These are phyloP conservation scores for Rhizopogon rudus DNA, from an alignment of 768 basidiomycete genomes.

Conservation along the genomic window DNA sequence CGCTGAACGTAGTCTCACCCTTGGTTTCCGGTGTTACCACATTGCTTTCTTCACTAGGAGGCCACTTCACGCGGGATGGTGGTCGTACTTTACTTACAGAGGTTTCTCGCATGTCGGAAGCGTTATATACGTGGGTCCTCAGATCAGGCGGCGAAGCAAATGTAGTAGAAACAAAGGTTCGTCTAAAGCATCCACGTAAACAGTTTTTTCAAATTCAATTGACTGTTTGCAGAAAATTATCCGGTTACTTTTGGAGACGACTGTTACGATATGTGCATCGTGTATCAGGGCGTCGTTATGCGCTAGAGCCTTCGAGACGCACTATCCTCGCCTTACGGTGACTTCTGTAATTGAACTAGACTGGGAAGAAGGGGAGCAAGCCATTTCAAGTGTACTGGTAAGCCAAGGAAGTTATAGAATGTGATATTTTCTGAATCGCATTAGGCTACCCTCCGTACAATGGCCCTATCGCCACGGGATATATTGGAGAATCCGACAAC, in stretches of 20 bases:
- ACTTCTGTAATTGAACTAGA: slow-evolving; percentile 24
- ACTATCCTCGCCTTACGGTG: slow-evolving; percentile 41
- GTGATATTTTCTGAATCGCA: neutral
- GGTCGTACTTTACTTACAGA: slow-evolving; percentile 18
- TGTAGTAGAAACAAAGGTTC: slow-evolving; percentile 17
- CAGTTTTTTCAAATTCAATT: neutral
- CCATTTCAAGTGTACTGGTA: slow-evolving; percentile 36
- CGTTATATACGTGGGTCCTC: slow-evolving; percentile 13
- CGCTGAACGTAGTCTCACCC: slow-evolving; percentile 16
- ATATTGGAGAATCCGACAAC: slow-evolving; percentile 20
- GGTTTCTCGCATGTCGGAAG: slow-evolving; percentile 12
- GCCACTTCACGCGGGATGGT: slow-evolving; percentile 6
- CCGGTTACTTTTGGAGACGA: slow-evolving; percentile 29
- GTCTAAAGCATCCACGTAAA: neutral
- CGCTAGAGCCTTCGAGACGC: slow-evolving; percentile 37
- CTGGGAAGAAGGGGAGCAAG: slow-evolving; percentile 38
- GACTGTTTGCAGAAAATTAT: slow-evolving; percentile 19
- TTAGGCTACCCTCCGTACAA: slow-evolving; percentile 27
- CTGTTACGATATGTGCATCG: slow-evolving; percentile 29
- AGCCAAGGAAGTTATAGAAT: slow-evolving; percentile 10
- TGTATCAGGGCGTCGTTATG: slow-evolving; percentile 42
- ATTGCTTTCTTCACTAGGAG: slow-evolving; percentile 14
- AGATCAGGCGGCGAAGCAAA: neutral
- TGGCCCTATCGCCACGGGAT: slow-evolving; percentile 20
- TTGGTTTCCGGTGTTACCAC: slow-evolving; percentile 10